phyloP scores from a whole-genome alignment of 768 basidiomycete species.

The Phaffia australis region DNA sequence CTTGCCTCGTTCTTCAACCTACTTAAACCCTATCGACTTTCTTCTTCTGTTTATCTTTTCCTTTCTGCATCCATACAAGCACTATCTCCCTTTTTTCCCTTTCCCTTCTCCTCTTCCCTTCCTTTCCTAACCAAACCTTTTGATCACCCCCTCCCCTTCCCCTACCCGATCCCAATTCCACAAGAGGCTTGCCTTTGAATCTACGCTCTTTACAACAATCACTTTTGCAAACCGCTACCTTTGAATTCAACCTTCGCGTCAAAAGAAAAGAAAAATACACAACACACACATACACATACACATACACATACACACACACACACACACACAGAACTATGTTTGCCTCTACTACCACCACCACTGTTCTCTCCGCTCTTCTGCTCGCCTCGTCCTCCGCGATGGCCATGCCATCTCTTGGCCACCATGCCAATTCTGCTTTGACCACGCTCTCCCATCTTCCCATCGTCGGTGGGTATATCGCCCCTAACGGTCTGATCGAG shows the following conservation, averaged over 20 bases:
- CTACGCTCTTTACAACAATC: constrained; percentile 7
- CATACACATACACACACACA: not conserved
- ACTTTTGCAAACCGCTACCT: not conserved
- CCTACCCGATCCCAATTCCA: not conserved
- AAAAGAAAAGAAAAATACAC: not conserved
- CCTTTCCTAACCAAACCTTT: not conserved
- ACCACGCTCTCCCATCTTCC: constrained; percentile 25
- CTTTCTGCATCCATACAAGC: not conserved
- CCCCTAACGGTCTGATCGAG: constrained; percentile 8
- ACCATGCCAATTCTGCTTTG: constrained; percentile 23
- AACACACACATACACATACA: not conserved
- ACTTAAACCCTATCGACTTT: not conserved
- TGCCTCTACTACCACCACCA: not conserved
- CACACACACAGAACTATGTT: constrained; percentile 12
- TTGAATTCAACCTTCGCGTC: constrained; percentile 1
- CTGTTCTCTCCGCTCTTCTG: not conserved
- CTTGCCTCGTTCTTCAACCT: too few species aligned
- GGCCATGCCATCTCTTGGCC: constrained; percentile 21
- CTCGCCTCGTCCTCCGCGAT: constrained; percentile 7
- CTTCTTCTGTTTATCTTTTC: not conserved
- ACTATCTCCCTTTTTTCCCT: not conserved
- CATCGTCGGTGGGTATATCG: constrained; percentile 8
- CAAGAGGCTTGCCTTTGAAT: not conserved
- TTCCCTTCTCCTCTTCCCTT: not conserved
- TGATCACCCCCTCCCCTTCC: not conserved